phyloP scores from a whole-genome alignment of 208 protist genomes.

The Angomonas deanei region DNA sequence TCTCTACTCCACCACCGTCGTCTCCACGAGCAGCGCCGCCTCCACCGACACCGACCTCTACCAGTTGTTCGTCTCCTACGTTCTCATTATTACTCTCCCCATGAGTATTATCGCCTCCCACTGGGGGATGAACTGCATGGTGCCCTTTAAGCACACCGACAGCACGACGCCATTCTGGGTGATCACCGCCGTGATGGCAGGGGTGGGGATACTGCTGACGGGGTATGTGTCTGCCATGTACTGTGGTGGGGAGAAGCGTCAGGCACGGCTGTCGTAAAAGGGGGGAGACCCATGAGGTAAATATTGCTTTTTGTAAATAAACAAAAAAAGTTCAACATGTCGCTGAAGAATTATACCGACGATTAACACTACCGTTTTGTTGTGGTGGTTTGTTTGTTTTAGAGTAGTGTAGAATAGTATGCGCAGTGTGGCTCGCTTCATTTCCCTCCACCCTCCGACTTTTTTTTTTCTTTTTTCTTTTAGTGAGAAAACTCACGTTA shows the following conservation, averaged over 20 bases:
- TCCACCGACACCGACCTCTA: slow-evolving; percentile 49
- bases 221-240: not conserved
- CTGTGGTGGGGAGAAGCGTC: not conserved
- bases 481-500: too few relatives aligned
- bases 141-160: slow-evolving; percentile 28
- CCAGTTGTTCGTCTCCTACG: slow-evolving; percentile 37
- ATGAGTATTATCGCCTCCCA: slow-evolving; percentile 52
- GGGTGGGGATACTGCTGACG: slow-evolving; percentile 14
- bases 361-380: too few relatives aligned
- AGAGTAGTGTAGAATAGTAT: too few relatives aligned
- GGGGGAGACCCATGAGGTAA: not conserved
- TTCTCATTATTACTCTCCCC: slow-evolving; percentile 38
- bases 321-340: too few relatives aligned
- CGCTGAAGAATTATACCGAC: not conserved
- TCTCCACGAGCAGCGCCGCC: slow-evolving; percentile 22
- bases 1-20: slow-evolving; percentile 54
- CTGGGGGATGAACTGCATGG: slow-evolving; percentile 60
- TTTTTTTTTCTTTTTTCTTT: too few relatives aligned
- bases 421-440: too few relatives aligned
- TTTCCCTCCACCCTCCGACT: too few relatives aligned
- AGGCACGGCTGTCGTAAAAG: not conserved
- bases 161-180: slow-evolving; percentile 41
- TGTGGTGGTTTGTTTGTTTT: too few relatives aligned
- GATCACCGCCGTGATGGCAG: slow-evolving; percentile 26
- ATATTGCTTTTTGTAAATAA: not conserved